A percentile compares a stretch with the other conserved stretches of the same genome.
These are phyloP conservation scores for Carex myosuroides DNA, from an alignment of 176 grass and related monocot species.

Conservation along the genomic window DNA sequence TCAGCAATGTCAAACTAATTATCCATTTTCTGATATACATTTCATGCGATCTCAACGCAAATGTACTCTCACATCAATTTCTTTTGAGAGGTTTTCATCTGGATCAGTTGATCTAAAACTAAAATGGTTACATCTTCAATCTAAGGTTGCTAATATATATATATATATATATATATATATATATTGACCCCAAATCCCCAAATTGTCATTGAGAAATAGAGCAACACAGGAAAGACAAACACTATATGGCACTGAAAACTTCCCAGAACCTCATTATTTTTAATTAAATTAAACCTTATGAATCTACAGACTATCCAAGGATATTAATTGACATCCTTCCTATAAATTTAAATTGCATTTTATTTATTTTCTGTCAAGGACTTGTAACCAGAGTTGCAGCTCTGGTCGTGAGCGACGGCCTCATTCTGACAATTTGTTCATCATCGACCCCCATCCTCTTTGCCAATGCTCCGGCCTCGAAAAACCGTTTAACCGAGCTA, in stretches of 20 bases:
- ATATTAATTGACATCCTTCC: slow-evolving; percentile 14
- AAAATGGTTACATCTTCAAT: neutral
- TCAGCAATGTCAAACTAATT: too few species aligned
- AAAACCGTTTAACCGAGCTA: slow-evolving; percentile 50
- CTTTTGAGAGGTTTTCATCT: neutral
- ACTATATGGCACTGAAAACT: neutral
- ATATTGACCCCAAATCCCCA: neutral
- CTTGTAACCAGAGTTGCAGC: neutral
- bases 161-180: neutral
- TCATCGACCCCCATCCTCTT: slow-evolving; percentile 66
- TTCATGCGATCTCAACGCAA: neutral
- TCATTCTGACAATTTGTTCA: slow-evolving; percentile 94
- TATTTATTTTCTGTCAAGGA: slow-evolving; percentile 32
- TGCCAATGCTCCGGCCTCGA: slow-evolving; percentile 61
- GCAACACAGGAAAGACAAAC: neutral
- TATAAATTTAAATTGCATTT: neutral
- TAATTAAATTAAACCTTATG: neutral
- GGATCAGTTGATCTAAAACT: neutral
- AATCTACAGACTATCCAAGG: neutral
- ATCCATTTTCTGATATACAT: neutral
- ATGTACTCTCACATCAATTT: neutral
- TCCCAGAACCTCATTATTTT: neutral
- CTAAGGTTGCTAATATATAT: neutral
- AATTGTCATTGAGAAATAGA: neutral
- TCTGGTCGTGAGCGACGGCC: slow-evolving; percentile 80